phyloP scores from a whole-genome alignment of 176 grass and related monocot genomes.

The Carex pumila region DNA sequence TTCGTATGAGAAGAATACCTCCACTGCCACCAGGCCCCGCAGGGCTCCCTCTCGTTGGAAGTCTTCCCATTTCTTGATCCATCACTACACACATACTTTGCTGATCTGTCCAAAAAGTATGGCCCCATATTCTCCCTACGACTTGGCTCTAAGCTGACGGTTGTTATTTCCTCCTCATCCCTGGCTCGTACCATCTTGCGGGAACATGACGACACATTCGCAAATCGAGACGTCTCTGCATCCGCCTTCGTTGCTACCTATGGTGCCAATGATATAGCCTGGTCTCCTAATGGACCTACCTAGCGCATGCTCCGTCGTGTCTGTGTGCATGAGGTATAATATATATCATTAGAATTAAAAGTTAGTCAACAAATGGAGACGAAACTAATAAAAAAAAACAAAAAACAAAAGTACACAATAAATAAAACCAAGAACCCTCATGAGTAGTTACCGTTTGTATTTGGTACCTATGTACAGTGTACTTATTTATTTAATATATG shows the following conservation, averaged over 20 bases:
- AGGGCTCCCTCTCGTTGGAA: slow-evolving; percentile 33
- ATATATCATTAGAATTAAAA: not conserved
- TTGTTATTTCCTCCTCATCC: slow-evolving; percentile 31
- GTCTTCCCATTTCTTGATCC: slow-evolving; percentile 27
- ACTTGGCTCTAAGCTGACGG: slow-evolving; percentile 32
- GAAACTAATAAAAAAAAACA: not conserved
- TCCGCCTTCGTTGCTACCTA: slow-evolving; percentile 1
- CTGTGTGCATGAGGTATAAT: slow-evolving; percentile 31
- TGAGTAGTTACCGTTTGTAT: too few species aligned
- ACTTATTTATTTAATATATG: too few species aligned
- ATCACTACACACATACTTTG: slow-evolving; percentile 31
- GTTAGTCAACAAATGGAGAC: not conserved
- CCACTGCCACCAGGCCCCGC: slow-evolving; percentile 8
- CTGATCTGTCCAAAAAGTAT: slow-evolving; percentile 20
- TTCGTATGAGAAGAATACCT: not conserved
- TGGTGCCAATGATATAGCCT: slow-evolving; percentile 20
- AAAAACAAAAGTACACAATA: not conserved
- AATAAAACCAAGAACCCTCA: not conserved
- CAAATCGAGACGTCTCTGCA: slow-evolving; percentile 25
- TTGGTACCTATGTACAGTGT: too few species aligned
- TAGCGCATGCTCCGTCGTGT: slow-evolving; percentile 41
- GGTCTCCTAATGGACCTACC: not conserved
- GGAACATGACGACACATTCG: slow-evolving; percentile 32
- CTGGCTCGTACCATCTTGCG: slow-evolving; percentile 30
- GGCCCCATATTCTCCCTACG: slow-evolving; percentile 41